Evolutionary conservation across 345 rosid genomes (phyloP), one percentile per base, ranked within the genome.

Genomic region (Aegle marmelos): DNA sequence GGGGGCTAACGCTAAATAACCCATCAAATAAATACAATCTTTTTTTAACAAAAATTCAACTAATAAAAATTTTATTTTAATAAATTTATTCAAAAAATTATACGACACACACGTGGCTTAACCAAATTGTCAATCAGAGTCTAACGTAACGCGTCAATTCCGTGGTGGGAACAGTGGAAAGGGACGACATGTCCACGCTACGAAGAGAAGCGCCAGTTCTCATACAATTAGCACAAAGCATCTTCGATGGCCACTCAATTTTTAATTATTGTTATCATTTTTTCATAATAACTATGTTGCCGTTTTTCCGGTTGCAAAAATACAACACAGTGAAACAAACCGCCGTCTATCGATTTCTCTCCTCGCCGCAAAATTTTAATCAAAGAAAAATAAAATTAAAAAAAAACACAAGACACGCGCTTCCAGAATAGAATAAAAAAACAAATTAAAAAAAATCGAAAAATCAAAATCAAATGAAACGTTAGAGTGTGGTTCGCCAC

Each of bases 401-500:
- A 4, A 53, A 53, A 16, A 53, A 53, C 57, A 17, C n/a, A 17
- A 53, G 21, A 1, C 21, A 5, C 57, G 19, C 57, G 17, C 57
- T 16, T 16, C 6, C 56, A 5, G 16, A 16, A 53, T 16, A 53
- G 21, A 53, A 53, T n/a, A 53, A 7, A 53, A 53, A 17, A 53
- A 53, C n/a, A 53, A 53, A 53, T 53, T 6, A 5, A 17, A 58
- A 58, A 22, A 22, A n/a, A 19, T 5, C 0, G 2, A 57, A 57
- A 22, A 57, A 57, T 6, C 25, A 57, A 57, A 31, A 64, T 14
- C 30, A 34, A 16, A 34, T 39, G n/a, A 24, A 74, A 73, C 9
- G 41, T 71, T 61, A 65, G 72, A 76, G 68, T 74, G 83, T 9
- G 53, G 2, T 63, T 80, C 71, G 1, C 28, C 27, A 72, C 27